Base-by-base conservation (phyloP, 2,329 filamentous ascomycete genomes). In the Pseudogymnoascus sp. region DNA sequence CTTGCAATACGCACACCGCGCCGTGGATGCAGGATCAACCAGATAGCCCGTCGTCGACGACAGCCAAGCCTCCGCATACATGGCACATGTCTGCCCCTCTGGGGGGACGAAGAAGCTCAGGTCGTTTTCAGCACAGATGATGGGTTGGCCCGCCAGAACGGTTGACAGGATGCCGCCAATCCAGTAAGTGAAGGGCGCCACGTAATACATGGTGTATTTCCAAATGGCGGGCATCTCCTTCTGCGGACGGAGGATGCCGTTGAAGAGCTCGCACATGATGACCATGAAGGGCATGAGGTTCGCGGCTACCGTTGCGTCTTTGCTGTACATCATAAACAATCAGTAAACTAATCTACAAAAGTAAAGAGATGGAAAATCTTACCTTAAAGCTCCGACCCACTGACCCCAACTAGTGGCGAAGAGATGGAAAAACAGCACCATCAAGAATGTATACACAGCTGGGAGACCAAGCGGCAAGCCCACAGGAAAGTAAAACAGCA, bases 371-470 rank as follows among this genome's bases (percentile, higher is more conserved):
- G 82, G 0, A 90, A 89, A 21, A 93, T 86, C 71, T 93, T 90
- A 33, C 82, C 83, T 15, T 93, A 62, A 60, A 9, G 61, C 61
- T 23, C 21, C 61, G 40, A 62, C 50, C 61, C 61, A 62, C 61
- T 62, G 61, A 28, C 61, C 61, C 61, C 61, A 62, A 31, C 36
- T 50, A 28, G 61, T 62, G 40, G 21, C 23, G 40, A 62, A 62
- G 33, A 62, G 23, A 31, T 42, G 26, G 61, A 62, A 93, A 93
- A 0, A 89, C 88, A 35, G 89, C 75, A 87, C 89, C 92, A 62
- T 87, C 87, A 73, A 93, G 93, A 64, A 91, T 91, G 73, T 92
- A 92, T 71, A 93, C 82, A 61, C 92, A 79, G 23, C 87, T 87
- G 0, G 88, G 86, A 0, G 88, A 44, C 68, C 64, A 36, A 17